Evolutionary conservation across 139 green algal species (phyloP).

Genomic region (Chlorella sp.): DNA sequence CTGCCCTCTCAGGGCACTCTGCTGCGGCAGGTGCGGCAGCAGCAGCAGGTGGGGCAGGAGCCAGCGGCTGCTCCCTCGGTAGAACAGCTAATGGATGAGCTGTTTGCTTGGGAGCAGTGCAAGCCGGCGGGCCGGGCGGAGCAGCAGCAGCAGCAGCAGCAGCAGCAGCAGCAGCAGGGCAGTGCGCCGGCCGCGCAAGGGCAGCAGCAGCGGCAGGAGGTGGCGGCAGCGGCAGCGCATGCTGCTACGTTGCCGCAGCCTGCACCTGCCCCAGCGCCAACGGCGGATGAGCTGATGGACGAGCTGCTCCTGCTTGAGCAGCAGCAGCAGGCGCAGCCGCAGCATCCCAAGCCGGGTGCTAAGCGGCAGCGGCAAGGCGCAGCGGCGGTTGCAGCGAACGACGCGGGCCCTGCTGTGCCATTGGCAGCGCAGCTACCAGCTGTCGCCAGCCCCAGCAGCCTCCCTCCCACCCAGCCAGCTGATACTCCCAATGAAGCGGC

Average conservation of each 20-base stretch:
- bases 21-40: not conserved
- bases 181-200: not conserved
- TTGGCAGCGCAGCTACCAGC: not conserved
- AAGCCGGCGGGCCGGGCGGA: not conserved
- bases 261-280: no score
- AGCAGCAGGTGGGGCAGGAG: not conserved
- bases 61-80: not conserved
- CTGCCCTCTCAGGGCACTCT: slow-evolving; percentile 4
- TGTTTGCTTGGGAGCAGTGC: not conserved
- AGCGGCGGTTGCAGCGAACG: not conserved
- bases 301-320: not conserved
- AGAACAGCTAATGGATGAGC: not conserved
- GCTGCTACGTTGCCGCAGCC: no score
- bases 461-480: not conserved
- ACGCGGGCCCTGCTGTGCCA: not conserved
- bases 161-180: not conserved
- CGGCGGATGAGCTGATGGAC: not conserved
- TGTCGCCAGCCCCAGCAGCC: not conserved
- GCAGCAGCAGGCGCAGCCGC: not conserved
- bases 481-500: not conserved
- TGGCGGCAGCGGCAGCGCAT: not conserved
- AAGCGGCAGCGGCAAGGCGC: not conserved
- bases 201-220: no score
- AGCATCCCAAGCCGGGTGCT: not conserved
- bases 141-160: slow-evolving; percentile 1